Evolutionary conservation across 108 stramenopile species (phyloP), one percentile per base, ranked within the genome.

Genomic region (Aurantiochytrium sp.): DNA sequence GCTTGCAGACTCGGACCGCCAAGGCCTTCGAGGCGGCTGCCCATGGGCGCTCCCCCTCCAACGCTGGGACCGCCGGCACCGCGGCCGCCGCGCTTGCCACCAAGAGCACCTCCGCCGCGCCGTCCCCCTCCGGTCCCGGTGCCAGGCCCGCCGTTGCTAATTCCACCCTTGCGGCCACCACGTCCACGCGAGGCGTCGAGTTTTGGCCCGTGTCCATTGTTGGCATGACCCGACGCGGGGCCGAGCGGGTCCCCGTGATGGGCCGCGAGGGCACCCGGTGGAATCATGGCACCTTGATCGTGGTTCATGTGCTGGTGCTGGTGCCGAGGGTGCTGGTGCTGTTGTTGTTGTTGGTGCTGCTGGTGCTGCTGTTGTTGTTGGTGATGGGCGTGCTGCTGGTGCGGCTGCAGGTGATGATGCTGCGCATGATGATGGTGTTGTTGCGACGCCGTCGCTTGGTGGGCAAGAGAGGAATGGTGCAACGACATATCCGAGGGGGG

Each of bases 1-100:
- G 76, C 97, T 93, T 64, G 96, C 94, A 14, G 94, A 91, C 44
- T 94, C 90, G 59, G 95, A 91, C 88, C 95, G 96, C 18, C 96
- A 88, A 14, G 91, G 91, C 58, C 19, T 87, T 59, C 89, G 18
- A 8, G 10, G 64, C 64, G 64, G 25, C 18, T 42, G 4, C 42
- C 42, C 64, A 69, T 69, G 35, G 42, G 25, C 64, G 25, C 21
- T 69, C 35, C 64, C 14, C 64, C 64, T 35, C 35, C 35, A 35
- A 35, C 35, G 35, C 35, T 35, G 35, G 35, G 35, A 35, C 35
- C 35, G 35, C 35, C 35, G 35, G 35, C 35, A 10, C 64, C 64
- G 64, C 64, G 64, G 42, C 64, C 64, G 64, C 64, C 64, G 18
- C 64, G 64, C 42, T 18, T 69, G 42, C 64, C 64, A 28, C 64